Conservation (phyloP, 768 basidiomycete species). For the Tulasnella sp. region DNA sequence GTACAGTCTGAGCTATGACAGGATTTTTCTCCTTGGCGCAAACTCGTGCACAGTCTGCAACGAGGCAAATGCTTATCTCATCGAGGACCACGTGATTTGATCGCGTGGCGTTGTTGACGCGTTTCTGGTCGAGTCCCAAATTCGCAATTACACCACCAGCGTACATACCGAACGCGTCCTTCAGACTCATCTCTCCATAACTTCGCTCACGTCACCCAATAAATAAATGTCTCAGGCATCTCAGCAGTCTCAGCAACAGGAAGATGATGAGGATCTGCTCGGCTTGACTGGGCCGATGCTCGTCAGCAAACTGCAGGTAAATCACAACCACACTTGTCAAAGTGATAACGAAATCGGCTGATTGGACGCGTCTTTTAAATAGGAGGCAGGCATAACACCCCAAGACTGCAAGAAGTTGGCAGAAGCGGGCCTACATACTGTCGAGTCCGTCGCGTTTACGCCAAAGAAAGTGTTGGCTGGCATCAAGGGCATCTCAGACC, state of each 20-base stretch:
- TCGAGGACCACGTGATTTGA: neutral
- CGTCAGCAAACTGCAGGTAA: conserved; percentile 49
- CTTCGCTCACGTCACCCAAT: neutral
- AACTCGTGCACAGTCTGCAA: too few species aligned
- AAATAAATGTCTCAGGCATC: conserved; percentile 42
- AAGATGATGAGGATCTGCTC: conserved; percentile 40
- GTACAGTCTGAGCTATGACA: neutral
- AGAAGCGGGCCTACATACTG: conserved; percentile 85
- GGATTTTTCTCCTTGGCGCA: neutral
- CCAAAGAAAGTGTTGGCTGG: conserved; percentile 84
- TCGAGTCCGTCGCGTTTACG: conserved; percentile 93
- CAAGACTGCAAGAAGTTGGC: conserved; percentile 92
- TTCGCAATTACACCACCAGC: neutral
- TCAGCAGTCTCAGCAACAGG: conserved; percentile 29
- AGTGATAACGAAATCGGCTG: neutral
- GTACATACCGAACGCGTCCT: neutral
- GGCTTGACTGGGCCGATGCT: conserved; percentile 71
- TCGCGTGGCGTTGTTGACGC: neutral
- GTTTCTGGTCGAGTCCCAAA: neutral
- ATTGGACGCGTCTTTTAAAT: conserved; percentile 20
- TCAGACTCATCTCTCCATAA: neutral
- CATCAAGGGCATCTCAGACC: conserved; percentile 94
- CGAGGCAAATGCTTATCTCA: too few species aligned
- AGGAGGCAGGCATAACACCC: conserved; percentile 79
- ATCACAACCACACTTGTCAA: neutral